Base-by-base conservation (phyloP, 2,329 filamentous ascomycete species). In the Lasiodiplodia theobromae region DNA sequence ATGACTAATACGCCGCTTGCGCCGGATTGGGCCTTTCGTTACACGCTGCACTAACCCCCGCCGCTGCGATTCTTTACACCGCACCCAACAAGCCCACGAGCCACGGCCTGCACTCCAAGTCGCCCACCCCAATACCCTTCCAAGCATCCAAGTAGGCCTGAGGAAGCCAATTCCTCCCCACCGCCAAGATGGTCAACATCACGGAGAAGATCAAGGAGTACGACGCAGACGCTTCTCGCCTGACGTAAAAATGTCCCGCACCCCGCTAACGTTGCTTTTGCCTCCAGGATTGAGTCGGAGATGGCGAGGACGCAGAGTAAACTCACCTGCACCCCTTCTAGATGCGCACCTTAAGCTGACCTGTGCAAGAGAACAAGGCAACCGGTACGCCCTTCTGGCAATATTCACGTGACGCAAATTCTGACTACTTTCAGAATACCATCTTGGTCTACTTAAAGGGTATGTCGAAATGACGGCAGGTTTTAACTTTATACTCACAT, bases 141-240 rank as follows among this genome's bases (percentile, higher is more conserved):
- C 47, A n/a, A 52, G 11, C 60, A 37, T 2, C 58, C 3, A 51
- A 11, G 23, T 28, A 31, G 66, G 47, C 37, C 31, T 28, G 66
- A 63, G 66, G 66, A 53, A 47, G 49, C 66, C 18, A 11, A 38
- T 56, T 63, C 67, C 67, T 56, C 67, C 21, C 52, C 6, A 52
- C 70, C 66, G 78, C 65, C 75, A 83, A 77, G 77, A 99, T 99
- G 96, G 96, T 98, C 82, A 98, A 98, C 85, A 99, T 99, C 74
- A 98, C 96, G 73, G 96, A 99, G 68, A 98, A 97, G 88, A 99
- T 99, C 85, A 99, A 99, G 87, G 96, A 98, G 95, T 97, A 83
- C 77, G 90, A 68, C 8, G 10, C 47, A 25, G 62, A 57, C 58
- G 58, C 63, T 72, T 74, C 74, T 71, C 69, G 69, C 69, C 49